phyloP scores from a whole-genome alignment of 805 yeast species.

The Wickerhamiella lipophila region DNA sequence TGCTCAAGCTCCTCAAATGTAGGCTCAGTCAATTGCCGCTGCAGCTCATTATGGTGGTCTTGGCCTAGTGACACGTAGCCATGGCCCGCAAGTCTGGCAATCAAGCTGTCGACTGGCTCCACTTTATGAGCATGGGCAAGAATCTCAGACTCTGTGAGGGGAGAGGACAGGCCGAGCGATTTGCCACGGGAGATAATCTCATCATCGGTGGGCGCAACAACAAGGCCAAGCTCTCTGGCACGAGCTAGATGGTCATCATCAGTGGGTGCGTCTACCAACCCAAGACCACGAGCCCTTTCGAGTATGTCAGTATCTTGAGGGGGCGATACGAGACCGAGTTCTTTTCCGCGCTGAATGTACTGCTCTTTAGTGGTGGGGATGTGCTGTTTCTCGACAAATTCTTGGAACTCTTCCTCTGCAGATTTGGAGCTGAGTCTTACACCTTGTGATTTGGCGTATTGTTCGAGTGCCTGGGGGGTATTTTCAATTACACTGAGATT shows the following conservation, averaged over 20 bases:
- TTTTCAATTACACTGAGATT: conserved; percentile 16
- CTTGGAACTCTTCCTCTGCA: conserved; percentile 21
- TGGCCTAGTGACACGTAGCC: neutral
- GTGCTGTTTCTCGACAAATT: conserved; percentile 21
- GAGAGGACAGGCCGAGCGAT: conserved; percentile 6
- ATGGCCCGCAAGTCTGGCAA: neutral
- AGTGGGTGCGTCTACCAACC: neutral
- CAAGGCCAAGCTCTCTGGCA: conserved; percentile 4
- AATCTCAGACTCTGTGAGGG: conserved; percentile 36
- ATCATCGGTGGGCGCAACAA: conserved; percentile 8
- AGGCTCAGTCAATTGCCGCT: conserved; percentile 22
- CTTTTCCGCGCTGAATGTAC: conserved; percentile 18
- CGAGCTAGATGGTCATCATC: neutral
- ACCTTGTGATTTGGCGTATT: conserved; percentile 20
- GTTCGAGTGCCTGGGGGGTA: conserved; percentile 5
- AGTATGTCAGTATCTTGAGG: conserved; percentile 7
- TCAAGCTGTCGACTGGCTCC: conserved; percentile 13
- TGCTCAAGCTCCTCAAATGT: conserved; percentile 26
- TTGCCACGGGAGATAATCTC: conserved; percentile 1
- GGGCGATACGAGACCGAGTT: conserved; percentile 17
- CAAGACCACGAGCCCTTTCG: conserved; percentile 6
- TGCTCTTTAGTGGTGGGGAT: conserved; percentile 15
- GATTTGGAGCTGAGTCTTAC: conserved; percentile 29
- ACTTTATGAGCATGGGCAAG: conserved; percentile 20
- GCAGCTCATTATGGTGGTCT: neutral